These are phyloP conservation scores for Chaetomium cochliodes DNA, from an alignment of 495 filamentous ascomycete species.

Conservation along the genomic window DNA sequence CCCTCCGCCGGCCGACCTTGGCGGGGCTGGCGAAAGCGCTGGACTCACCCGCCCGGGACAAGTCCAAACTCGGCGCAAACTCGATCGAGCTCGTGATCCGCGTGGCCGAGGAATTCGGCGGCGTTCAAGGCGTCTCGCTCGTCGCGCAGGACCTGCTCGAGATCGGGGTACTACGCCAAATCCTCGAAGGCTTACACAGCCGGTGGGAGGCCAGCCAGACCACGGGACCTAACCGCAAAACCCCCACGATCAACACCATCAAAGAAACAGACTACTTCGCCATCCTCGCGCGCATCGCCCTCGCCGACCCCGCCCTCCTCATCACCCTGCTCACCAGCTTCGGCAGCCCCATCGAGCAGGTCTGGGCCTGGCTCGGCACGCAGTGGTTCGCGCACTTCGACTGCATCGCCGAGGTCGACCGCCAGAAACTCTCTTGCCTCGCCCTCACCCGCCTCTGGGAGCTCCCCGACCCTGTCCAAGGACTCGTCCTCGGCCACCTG, in stretches of 20 bases:
- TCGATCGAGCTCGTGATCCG: slow-evolving; percentile 71
- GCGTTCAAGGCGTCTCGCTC: slow-evolving; percentile 60
- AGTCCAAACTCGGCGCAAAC: slow-evolving; percentile 62
- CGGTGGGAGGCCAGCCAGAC: slow-evolving; percentile 72
- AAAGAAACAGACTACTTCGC: slow-evolving; percentile 79
- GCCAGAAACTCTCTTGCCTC: slow-evolving; percentile 78
- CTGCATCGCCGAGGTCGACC: slow-evolving; percentile 68
- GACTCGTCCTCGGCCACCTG: slow-evolving; percentile 45
- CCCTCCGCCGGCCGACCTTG: slow-evolving; percentile 57
- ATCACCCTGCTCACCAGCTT: slow-evolving; percentile 54
- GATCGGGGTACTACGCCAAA: slow-evolving; percentile 60
- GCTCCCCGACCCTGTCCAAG: slow-evolving; percentile 53
- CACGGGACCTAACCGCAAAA: slow-evolving; percentile 67
- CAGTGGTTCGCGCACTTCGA: slow-evolving; percentile 92
- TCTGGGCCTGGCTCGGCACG: slow-evolving; percentile 69
- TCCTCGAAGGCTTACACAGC: slow-evolving; percentile 70
- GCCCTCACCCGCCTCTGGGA: slow-evolving; percentile 79
- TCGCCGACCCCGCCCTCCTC: slow-evolving; percentile 67
- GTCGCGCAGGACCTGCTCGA: slow-evolving; percentile 68
- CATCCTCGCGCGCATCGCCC: slow-evolving; percentile 74
- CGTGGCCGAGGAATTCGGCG: slow-evolving; percentile 65
- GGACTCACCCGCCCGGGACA: slow-evolving; percentile 59
- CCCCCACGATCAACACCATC: slow-evolving; percentile 60
- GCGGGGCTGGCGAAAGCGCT: slow-evolving; percentile 59
- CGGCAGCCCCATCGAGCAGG: slow-evolving; percentile 44